These are phyloP conservation scores for Curvularia verruculosa DNA, from an alignment of 2,329 filamentous ascomycete species.

Conservation along the genomic window DNA sequence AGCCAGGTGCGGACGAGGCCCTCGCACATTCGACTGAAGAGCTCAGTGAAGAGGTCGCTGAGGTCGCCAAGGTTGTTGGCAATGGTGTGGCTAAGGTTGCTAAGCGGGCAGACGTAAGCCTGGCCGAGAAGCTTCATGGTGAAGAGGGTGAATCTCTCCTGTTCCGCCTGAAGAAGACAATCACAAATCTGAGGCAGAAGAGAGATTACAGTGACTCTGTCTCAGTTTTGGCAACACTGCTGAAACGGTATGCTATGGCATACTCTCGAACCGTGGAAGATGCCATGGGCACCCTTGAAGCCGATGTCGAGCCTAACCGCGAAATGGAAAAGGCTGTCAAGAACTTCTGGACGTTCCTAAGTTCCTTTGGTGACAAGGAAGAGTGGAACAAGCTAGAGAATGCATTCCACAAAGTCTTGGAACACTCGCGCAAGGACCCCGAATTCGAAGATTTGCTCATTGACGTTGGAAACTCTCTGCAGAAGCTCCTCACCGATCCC, in stretches of 20 bases:
- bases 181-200: slow-evolving; percentile 74
- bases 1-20: slow-evolving; percentile 56
- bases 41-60: slow-evolving; percentile 58
- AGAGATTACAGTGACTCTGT: slow-evolving; percentile 87
- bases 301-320: slow-evolving; percentile 74
- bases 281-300: slow-evolving; percentile 68
- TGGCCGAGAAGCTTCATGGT: slow-evolving; percentile 74
- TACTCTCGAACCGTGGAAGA: slow-evolving; percentile 78
- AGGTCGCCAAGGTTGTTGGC: slow-evolving; percentile 54
- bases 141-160: slow-evolving; percentile 76
- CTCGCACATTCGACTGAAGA: slow-evolving; percentile 65
- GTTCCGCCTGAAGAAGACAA: slow-evolving; percentile 75
- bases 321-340: slow-evolving; percentile 76
- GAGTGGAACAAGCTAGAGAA: slow-evolving; percentile 78
- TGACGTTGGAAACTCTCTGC: slow-evolving; percentile 74
- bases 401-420: slow-evolving; percentile 71
- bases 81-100: slow-evolving; percentile 55
- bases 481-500: slow-evolving; percentile 84
- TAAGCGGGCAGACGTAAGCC: slow-evolving; percentile 69
- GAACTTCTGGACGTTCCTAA: slow-evolving; percentile 81
- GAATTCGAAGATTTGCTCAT: slow-evolving; percentile 80
- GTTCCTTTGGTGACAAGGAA: slow-evolving; percentile 74
- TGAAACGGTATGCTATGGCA: slow-evolving; percentile 76
- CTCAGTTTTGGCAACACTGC: slow-evolving; percentile 73
- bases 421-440: slow-evolving; percentile 76